These are phyloP conservation scores for Fusarium sp. DNA, from an alignment of 2,329 filamentous ascomycete species.

Conservation along the genomic window DNA sequence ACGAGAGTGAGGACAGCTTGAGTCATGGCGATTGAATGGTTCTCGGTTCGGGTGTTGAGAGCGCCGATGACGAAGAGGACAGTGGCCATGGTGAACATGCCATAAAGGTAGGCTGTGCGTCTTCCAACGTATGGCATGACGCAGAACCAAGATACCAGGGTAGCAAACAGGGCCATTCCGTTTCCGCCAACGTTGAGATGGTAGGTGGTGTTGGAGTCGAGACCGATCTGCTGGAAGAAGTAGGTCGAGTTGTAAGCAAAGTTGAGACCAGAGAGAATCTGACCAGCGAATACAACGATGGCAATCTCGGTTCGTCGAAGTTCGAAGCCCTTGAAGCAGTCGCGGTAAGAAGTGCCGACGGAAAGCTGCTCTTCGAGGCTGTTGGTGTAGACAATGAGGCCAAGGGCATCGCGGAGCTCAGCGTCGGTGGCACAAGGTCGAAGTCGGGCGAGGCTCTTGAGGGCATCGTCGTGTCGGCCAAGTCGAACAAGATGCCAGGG, in stretches of 20 bases:
- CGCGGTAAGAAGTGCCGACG: slow-evolving; percentile 51
- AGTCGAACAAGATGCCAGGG: slow-evolving; percentile 56
- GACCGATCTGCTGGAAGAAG: slow-evolving; percentile 53
- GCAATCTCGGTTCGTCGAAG: slow-evolving; percentile 52
- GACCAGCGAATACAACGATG: slow-evolving; percentile 49
- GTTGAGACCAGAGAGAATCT: slow-evolving; percentile 48
- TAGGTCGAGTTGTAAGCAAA: slow-evolving; percentile 55
- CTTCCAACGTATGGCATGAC: slow-evolving; percentile 56
- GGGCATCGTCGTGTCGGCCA: slow-evolving; percentile 47
- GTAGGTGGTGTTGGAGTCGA: slow-evolving; percentile 44
- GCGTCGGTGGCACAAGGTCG: slow-evolving; percentile 40
- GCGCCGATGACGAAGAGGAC: slow-evolving; percentile 55
- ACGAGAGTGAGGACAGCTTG: slow-evolving; percentile 50
- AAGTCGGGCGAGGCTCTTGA: slow-evolving; percentile 47
- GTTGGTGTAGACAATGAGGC: slow-evolving; percentile 56
- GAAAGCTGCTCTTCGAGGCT: slow-evolving; percentile 50
- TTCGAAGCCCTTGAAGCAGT: slow-evolving; percentile 57
- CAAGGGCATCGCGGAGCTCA: slow-evolving; percentile 50
- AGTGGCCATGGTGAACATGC: slow-evolving; percentile 53
- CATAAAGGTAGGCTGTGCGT: slow-evolving; percentile 55
- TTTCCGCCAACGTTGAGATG: slow-evolving; percentile 52
- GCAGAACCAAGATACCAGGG: slow-evolving; percentile 54
- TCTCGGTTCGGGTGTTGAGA: slow-evolving; percentile 49
- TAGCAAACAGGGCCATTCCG: slow-evolving; percentile 55
- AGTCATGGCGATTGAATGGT: slow-evolving; percentile 43